Evolutionary conservation across 805 yeast genomes (phyloP).

Genomic region (Komagataella mondaviorum): DNA sequence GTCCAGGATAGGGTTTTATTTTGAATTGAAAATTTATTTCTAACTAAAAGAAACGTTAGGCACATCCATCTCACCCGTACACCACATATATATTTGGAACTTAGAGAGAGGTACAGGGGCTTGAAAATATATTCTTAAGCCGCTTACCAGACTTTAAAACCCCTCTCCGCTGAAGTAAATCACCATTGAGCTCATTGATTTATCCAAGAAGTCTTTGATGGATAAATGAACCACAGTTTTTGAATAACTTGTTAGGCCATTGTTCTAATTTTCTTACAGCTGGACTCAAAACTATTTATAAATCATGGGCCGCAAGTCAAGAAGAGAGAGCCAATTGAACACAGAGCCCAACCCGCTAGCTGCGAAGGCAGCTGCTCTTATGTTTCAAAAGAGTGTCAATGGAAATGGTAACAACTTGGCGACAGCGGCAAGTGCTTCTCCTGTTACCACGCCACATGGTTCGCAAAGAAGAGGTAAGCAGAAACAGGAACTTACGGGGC

Average conservation of each 20-base stretch:
- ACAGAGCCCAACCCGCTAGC: conserved; percentile 4
- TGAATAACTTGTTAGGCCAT: background rate
- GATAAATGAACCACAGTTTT: background rate
- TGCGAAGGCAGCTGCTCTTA: conserved; percentile 12
- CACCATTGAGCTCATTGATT: background rate
- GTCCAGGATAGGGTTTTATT: background rate
- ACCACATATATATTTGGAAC: background rate
- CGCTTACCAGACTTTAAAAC: background rate
- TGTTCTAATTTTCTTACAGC: background rate
- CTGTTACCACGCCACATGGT: conserved; percentile 2
- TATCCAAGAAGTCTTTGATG: background rate
- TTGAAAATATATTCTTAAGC: background rate
- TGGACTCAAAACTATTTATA: background rate
- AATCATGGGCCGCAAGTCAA: background rate
- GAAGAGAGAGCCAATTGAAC: background rate
- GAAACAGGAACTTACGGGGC: conserved; percentile 1
- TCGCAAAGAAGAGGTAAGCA: background rate
- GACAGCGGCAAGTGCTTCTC: background rate
- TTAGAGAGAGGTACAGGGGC: background rate
- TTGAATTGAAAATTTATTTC: background rate
- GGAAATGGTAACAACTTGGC: conserved; percentile 3
- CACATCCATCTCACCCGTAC: conserved; percentile 4
- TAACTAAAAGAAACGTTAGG: conserved; percentile 1
- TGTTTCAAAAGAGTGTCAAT: conserved; percentile 9
- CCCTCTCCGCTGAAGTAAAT: background rate